Percentiles rank a stretch among this genome's conserved stretches.
Evolutionary conservation across 768 basidiomycete species (phyloP).

Genomic region (Gloeostereum incarnatum): DNA sequence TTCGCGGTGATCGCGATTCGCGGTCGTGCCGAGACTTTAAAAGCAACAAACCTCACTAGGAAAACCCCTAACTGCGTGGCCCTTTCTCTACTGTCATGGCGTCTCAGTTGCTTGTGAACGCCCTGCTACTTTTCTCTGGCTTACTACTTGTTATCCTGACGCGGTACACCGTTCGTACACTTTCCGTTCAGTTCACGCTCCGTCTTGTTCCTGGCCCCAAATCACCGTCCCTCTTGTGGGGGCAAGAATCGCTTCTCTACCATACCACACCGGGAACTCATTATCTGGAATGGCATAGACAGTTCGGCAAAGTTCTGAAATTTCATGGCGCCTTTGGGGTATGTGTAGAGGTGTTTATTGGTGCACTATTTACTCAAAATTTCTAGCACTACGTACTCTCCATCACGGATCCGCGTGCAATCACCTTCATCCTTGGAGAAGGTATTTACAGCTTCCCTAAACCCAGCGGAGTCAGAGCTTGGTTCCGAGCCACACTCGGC

Average conservation of each 20-base stretch:
- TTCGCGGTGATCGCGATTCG: no score
- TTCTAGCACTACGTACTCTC: conserved; percentile 47
- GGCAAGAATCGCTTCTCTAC: conserved; percentile 51
- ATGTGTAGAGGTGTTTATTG: conserved; percentile 8
- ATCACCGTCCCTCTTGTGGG: conserved; percentile 44
- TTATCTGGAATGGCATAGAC: conserved; percentile 42
- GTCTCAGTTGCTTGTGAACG: neutral
- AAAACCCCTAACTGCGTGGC: no score
- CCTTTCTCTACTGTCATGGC: no score
- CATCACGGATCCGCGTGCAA: conserved; percentile 43
- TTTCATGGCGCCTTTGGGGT: conserved; percentile 54
- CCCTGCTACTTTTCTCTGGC: neutral
- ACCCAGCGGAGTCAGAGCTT: conserved; percentile 50
- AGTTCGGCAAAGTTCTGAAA: conserved; percentile 44
- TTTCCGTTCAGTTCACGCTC: conserved; percentile 23
- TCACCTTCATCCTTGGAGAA: conserved; percentile 45
- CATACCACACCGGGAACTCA: conserved; percentile 39
- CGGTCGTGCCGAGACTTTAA: no score
- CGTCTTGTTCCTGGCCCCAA: conserved; percentile 43
- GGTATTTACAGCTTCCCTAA: conserved; percentile 52
- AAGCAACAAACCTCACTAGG: no score
- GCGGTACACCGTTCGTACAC: conserved; percentile 23
- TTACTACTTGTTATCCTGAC: conserved; percentile 18
- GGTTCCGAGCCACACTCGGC: conserved; percentile 53
- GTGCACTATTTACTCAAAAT: conserved; percentile 3